Base-by-base conservation (phyloP, 2,329 filamentous ascomycete species). In the Calonectria fujianensis region DNA sequence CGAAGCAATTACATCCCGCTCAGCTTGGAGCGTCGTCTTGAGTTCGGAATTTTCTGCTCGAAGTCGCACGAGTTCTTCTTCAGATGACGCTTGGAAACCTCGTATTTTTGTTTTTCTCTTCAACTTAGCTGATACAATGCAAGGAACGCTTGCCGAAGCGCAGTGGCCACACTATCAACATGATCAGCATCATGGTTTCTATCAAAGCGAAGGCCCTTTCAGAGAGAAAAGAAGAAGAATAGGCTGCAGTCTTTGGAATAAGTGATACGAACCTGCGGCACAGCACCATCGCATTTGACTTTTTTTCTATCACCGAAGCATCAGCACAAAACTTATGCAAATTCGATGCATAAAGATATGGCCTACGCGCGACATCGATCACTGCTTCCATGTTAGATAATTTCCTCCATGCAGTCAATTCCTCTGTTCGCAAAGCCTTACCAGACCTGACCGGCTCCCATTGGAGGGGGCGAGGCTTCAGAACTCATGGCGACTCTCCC, bases 341-440 rank as follows among this genome's bases (percentile, higher is more conserved):
- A 5, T 1, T 4, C 27, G 24, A 32, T 27, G 27, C 35, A n/a
- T 13, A 4, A 18, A 29, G 14, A 27, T 0, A n/a, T 45, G 16
- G 29, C 61, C 27, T 65, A 65, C 61, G n/a, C 27, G 29, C 61
- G 61, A 50, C 61, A 65, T 24, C 61, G 61, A 50, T 65, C 61
- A 65, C 61, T 65, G 41, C 16, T 14, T 24, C 29, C 61, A 35
- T 9, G 39, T 48, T 13, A 48, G 41, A 18, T 6, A 9, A 32
- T 20, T n/a, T n/a, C 14, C 45, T 16, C 20, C 16, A 10, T 45
- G 18, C 41, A n/a, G 8, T 29, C 6, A 18, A 32, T 24, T n/a
- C 11, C 3, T 20, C 13, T 5, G 7, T 13, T 39, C 14, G 24
- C 5, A 27, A 50, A 20, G 27, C 18, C 61, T 65, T 29, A 65